Percentiles rank a stretch among this genome's conserved stretches.
Evolutionary conservation across 768 basidiomycete species (phyloP).

Genomic region (Paxillus involutus): DNA sequence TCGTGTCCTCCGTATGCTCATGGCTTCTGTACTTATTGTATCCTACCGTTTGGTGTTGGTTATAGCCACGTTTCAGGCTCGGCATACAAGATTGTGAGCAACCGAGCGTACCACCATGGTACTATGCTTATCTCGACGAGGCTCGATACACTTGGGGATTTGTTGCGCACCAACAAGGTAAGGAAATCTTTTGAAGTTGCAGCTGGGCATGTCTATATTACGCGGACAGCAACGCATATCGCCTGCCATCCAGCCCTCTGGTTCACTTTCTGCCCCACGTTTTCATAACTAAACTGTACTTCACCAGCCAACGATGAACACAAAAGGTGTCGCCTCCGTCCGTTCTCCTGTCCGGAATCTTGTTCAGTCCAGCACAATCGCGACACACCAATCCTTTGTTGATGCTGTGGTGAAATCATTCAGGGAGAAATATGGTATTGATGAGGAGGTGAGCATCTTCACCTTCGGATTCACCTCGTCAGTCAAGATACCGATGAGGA

Average conservation of each 20-base stretch:
- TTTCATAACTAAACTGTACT: neutral
- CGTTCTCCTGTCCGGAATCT: conserved; percentile 92
- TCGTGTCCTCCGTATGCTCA: neutral
- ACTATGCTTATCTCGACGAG: conserved; percentile 94
- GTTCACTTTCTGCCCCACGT: neutral
- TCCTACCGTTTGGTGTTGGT: conserved; percentile 2
- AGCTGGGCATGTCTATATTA: neutral
- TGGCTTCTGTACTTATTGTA: neutral
- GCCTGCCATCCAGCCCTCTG: neutral
- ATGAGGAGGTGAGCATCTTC: conserved; percentile 31
- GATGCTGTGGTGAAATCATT: conserved; percentile 71
- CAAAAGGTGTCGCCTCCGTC: conserved; percentile 87
- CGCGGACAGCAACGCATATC: neutral
- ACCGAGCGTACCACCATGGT: conserved; percentile 94
- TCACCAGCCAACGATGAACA: conserved; percentile 72
- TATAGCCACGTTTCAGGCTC: conserved; percentile 86
- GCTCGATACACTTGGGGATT: conserved; percentile 67
- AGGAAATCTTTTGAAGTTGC: conserved; percentile 9
- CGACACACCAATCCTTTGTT: conserved; percentile 72
- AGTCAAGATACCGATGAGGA: neutral
- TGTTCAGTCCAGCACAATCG: conserved; percentile 44
- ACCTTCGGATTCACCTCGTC: neutral
- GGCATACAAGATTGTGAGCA: conserved; percentile 92
- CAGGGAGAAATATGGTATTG: conserved; percentile 48
- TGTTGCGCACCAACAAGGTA: conserved; percentile 70